Evolutionary conservation across 805 yeast species (phyloP).

Genomic region (Candida coleopterorum): DNA sequence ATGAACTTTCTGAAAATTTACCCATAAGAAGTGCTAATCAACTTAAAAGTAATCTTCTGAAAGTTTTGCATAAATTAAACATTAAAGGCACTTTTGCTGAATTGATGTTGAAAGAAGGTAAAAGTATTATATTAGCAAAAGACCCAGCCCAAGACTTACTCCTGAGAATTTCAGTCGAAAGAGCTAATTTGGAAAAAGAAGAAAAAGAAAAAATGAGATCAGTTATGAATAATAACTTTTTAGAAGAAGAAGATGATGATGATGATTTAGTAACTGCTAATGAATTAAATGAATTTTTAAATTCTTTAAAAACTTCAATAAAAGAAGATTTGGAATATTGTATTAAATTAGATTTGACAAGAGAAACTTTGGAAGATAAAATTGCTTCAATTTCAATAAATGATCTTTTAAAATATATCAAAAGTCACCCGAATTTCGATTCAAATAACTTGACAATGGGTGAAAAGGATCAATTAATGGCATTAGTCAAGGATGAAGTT

Average conservation of each 20-base stretch:
- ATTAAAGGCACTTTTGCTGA: not conserved
- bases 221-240: conserved; percentile 3
- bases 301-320: not conserved
- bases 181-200: not conserved
- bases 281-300: not conserved
- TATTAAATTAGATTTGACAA: conserved; percentile 3
- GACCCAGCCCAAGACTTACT: not conserved
- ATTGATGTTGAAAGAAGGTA: not conserved
- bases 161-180: not conserved
- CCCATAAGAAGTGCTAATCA: not conserved
- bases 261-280: not conserved
- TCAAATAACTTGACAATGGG: conserved; percentile 16
- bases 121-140: not conserved
- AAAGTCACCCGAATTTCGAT: conserved; percentile 1
- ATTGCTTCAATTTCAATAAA: not conserved
- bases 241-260: conserved; percentile 1
- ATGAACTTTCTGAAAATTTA: conserved; percentile 1
- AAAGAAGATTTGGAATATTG: conserved; percentile 1
- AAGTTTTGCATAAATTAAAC: not conserved
- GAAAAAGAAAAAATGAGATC: too few relatives aligned
- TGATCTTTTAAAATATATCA: not conserved
- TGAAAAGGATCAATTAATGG: conserved; percentile 19
- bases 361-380: not conserved
- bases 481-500: conserved; percentile 11
- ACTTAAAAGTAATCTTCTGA: not conserved